These are phyloP conservation scores for Pseudotulostoma volvatum DNA, from an alignment of 495 filamentous ascomycete species.

Conservation along the genomic window DNA sequence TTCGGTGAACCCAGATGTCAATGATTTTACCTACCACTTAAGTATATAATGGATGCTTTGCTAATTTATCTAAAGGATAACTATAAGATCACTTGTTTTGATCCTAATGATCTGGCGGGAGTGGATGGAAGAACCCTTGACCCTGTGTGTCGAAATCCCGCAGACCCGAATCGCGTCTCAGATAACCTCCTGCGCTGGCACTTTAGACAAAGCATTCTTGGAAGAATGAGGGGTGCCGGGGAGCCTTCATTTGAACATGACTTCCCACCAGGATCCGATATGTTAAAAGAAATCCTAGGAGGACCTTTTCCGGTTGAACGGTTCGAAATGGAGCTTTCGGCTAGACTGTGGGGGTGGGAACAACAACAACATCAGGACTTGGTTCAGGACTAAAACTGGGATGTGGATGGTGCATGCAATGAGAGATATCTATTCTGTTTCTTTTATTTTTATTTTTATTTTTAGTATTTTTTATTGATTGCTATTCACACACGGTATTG, in stretches of 20 bases:
- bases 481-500: too few relatives aligned
- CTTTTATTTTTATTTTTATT: too few relatives aligned
- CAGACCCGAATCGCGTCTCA: slow-evolving; percentile 15
- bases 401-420: too few relatives aligned
- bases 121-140: slow-evolving; percentile 19
- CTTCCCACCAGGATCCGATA: too few relatives aligned
- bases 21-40: slow-evolving; percentile 7
- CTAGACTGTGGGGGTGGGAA: too few relatives aligned
- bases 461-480: too few relatives aligned
- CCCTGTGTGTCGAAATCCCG: slow-evolving; percentile 10
- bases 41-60: slow-evolving; percentile 4
- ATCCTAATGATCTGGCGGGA: slow-evolving; percentile 7
- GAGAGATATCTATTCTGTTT: too few relatives aligned
- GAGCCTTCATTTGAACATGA: slow-evolving; percentile 25
- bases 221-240: slow-evolving; percentile 21
- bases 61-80: slow-evolving; percentile 12
- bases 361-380: too few relatives aligned
- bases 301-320: slow-evolving; percentile 16
- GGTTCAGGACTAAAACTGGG: too few relatives aligned
- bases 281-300: slow-evolving; percentile 17
- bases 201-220: slow-evolving; percentile 24
- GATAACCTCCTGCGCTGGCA: slow-evolving; percentile 28
- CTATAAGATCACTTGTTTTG: slow-evolving; percentile 23
- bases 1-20: slow-evolving; percentile 20
- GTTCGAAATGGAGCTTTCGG: slow-evolving; percentile 22